Percentiles rank a stretch among this genome's conserved stretches.
Conservation (phyloP, 2,329 filamentous ascomycete genomes). For the Claviceps quebecensis region DNA sequence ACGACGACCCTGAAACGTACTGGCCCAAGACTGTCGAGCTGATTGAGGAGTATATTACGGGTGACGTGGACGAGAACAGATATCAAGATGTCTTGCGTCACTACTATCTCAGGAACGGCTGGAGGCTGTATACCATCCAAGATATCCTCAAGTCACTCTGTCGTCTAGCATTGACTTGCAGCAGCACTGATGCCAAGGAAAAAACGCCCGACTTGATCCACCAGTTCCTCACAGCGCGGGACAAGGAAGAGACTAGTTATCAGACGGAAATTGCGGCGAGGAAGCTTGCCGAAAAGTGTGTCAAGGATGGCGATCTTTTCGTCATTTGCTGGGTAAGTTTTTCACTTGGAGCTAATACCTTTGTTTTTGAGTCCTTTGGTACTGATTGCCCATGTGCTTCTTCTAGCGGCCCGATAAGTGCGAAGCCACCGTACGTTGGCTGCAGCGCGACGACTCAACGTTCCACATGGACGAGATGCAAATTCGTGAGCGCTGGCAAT, state of each 20-base stretch:
- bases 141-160: conserved; percentile 73
- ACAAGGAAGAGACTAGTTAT: conserved; percentile 74
- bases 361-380: not conserved
- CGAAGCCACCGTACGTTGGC: conserved; percentile 58
- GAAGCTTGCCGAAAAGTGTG: conserved; percentile 81
- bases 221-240: conserved; percentile 69
- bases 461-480: conserved; percentile 85
- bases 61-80: conserved; percentile 66
- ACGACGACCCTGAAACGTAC: conserved; percentile 51
- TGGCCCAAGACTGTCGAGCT: conserved; percentile 77
- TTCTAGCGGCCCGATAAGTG: conserved; percentile 50
- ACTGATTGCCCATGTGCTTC: conserved; percentile 16
- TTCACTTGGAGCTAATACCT: too few species aligned
- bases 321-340: conserved; percentile 75
- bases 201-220: conserved; percentile 85
- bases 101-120: conserved; percentile 82
- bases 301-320: conserved; percentile 88
- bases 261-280: conserved; percentile 80
- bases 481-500: conserved; percentile 73
- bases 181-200: conserved; percentile 77
- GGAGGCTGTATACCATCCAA: conserved; percentile 86
- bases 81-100: conserved; percentile 85
- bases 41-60: conserved; percentile 73
- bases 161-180: conserved; percentile 69
- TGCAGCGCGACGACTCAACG: conserved; percentile 56